These are phyloP conservation scores for Uronychia setigera DNA, from an alignment of 73 alveolate genomes.

Conservation along the genomic window DNA sequence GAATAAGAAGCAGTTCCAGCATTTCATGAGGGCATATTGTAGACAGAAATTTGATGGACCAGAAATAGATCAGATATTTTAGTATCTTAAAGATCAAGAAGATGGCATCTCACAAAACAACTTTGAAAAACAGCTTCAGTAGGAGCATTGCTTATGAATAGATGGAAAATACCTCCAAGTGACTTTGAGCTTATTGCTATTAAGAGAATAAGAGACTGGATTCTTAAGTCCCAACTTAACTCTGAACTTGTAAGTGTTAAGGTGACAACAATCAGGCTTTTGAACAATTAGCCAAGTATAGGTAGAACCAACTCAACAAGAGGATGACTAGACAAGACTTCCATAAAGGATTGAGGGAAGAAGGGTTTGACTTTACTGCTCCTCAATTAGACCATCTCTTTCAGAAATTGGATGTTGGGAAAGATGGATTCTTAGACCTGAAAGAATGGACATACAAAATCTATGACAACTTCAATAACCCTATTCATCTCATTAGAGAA, in stretches of 20 bases:
- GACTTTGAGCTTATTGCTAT: constrained; percentile 10
- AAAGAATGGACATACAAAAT: constrained; percentile 67
- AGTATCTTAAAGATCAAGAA: neutral
- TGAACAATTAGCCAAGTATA: constrained; percentile 24
- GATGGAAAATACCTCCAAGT: constrained; percentile 1
- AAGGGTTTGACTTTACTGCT: constrained; percentile 45
- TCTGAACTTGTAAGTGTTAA: constrained; percentile 61
- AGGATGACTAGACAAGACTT: constrained; percentile 37
- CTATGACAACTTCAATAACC: constrained; percentile 57
- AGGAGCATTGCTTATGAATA: neutral
- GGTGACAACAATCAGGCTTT: too few relatives aligned
- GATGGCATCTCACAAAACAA: neutral
- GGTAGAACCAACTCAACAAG: constrained; percentile 22
- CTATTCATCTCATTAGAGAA: constrained; percentile 61
- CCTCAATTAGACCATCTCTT: constrained; percentile 59
- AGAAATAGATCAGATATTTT: neutral
- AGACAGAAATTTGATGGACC: neutral
- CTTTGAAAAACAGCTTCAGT: neutral
- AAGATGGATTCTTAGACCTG: constrained; percentile 58
- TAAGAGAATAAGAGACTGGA: constrained; percentile 63
- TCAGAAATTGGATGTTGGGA: constrained; percentile 31
- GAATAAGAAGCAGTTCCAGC: neutral
- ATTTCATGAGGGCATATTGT: neutral
- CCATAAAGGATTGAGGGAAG: constrained; percentile 19
- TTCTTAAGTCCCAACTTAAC: constrained; percentile 42